Base-by-base conservation (phyloP, 139 green algal genomes). In the Micractinium sp. region DNA sequence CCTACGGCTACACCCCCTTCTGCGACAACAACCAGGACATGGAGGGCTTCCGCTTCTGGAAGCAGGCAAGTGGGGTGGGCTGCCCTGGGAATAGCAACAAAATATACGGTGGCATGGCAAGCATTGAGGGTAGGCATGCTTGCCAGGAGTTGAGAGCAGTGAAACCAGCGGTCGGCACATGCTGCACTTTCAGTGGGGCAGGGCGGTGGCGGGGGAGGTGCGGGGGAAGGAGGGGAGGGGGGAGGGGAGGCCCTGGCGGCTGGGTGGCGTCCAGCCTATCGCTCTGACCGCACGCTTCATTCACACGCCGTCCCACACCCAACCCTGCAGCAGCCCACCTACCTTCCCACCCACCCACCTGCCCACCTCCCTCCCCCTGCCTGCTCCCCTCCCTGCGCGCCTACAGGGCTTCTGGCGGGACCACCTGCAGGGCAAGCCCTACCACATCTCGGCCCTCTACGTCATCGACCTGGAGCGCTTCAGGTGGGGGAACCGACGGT, bases 11-110 rank as follows among this genome's bases (percentile, higher is more conserved):
- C 96, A 99, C 97, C 0, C 98, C 98, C 60, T 99, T 99, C 92
- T 99, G 98, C 91, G 96, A 99, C 95, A 99, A 97, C 94, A 99
- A 99, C 94, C 94, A 93, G 60, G 96, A 98, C 63, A 98, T 97
- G 95, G 98, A 99, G 53, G 98, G 97, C 60, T 99, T 98, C 94
- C 89, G 98, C 77, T 99, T 99, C 93, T 99, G 98, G 98, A 99
- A 99, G 91, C 83, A 90, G 82, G 85, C 79, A 47, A 18, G 85
- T 1, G 33, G 4, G 16, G 56, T 1, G 13, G 27, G 80, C 31
- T 29, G 29, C 41, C n/a, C n/a, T n/a, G n/a, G n/a, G n/a, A n/a
- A n/a, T n/a, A n/a, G n/a, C n/a, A n/a, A n/a, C n/a, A n/a, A n/a
- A n/a, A n/a, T n/a, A n/a, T n/a, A n/a, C n/a, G n/a, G n/a, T n/a